Evolutionary conservation across 2,329 filamentous ascomycete genomes (phyloP).

Genomic region (Ascochyta rabiei): DNA sequence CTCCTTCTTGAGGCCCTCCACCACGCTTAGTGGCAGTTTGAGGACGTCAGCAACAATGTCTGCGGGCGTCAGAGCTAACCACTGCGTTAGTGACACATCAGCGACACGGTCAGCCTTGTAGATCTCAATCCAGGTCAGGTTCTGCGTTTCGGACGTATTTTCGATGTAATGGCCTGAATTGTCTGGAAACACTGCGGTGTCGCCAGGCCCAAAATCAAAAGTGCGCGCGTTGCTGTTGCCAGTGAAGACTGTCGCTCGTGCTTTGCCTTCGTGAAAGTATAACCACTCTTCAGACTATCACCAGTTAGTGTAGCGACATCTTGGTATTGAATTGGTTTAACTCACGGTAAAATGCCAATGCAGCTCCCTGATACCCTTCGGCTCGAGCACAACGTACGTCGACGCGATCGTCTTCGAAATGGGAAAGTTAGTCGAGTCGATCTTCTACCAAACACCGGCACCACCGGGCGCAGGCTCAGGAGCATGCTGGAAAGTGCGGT

Average conservation of each 20-base stretch:
- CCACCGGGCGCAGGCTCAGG: constrained; percentile 64
- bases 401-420: constrained; percentile 69
- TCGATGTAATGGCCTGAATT: constrained; percentile 73
- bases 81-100: constrained; percentile 71
- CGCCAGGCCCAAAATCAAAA: constrained; percentile 71
- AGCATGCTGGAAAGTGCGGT: constrained; percentile 62
- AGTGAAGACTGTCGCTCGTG: constrained; percentile 68
- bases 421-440: constrained; percentile 72
- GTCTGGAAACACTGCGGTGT: constrained; percentile 71
- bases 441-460: constrained; percentile 67
- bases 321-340: background rate
- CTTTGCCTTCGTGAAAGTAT: constrained; percentile 70
- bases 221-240: constrained; percentile 66
- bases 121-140: constrained; percentile 71
- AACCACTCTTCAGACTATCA: constrained; percentile 67
- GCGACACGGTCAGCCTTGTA: constrained; percentile 71
- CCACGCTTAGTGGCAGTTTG: constrained; percentile 64
- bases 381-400: constrained; percentile 67
- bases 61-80: constrained; percentile 70
- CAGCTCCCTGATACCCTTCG: constrained; percentile 67
- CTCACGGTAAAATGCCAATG: constrained; percentile 73
- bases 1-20: constrained; percentile 65
- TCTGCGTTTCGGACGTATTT: constrained; percentile 68
- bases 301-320: background rate
- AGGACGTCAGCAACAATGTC: constrained; percentile 66